These are phyloP conservation scores for Cercospora nicotianae DNA, from an alignment of 2,329 filamentous ascomycete genomes.

Conservation along the genomic window DNA sequence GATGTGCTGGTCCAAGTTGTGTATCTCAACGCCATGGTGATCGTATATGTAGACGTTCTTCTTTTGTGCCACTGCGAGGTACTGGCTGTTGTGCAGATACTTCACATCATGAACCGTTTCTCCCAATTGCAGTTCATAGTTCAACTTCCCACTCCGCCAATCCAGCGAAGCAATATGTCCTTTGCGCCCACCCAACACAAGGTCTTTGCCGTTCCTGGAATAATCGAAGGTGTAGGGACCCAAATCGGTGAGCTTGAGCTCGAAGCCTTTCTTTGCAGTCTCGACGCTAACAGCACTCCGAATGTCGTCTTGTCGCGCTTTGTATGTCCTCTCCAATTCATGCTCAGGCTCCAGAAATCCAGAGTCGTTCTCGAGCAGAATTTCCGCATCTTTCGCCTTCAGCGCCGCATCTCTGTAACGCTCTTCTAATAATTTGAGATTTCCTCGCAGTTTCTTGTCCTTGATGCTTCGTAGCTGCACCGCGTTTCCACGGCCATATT, in stretches of 20 bases:
- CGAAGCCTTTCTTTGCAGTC: conserved; percentile 89
- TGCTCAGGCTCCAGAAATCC: conserved; percentile 87
- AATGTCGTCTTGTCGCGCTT: conserved; percentile 87
- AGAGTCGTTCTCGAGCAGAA: conserved; percentile 79
- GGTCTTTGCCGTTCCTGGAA: conserved; percentile 80
- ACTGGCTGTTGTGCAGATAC: conserved; percentile 94
- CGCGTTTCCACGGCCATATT: conserved; percentile 82
- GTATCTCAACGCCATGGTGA: conserved; percentile 82
- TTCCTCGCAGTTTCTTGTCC: conserved; percentile 86
- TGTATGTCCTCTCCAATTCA: conserved; percentile 88
- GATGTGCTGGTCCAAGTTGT: conserved; percentile 84
- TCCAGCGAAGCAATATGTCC: conserved; percentile 96
- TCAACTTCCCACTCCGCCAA: conserved; percentile 87
- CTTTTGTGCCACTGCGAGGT: conserved; percentile 94
- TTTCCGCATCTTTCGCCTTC: conserved; percentile 91
- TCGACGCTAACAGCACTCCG: conserved; percentile 71
- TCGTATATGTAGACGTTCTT: conserved; percentile 98
- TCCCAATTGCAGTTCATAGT: conserved; percentile 84
- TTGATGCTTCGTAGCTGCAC: conserved; percentile 72
- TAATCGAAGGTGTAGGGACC: conserved; percentile 91
- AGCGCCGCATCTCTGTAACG: conserved; percentile 80
- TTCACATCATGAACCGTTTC: conserved; percentile 87
- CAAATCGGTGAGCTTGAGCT: conserved; percentile 76
- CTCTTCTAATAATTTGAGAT: conserved; percentile 72
- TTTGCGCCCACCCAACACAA: conserved; percentile 84